Percentiles rank a stretch among this genome's conserved stretches.
These are phyloP conservation scores for Claviceps digitariae DNA, from an alignment of 2,329 filamentous ascomycete species.

Conservation along the genomic window DNA sequence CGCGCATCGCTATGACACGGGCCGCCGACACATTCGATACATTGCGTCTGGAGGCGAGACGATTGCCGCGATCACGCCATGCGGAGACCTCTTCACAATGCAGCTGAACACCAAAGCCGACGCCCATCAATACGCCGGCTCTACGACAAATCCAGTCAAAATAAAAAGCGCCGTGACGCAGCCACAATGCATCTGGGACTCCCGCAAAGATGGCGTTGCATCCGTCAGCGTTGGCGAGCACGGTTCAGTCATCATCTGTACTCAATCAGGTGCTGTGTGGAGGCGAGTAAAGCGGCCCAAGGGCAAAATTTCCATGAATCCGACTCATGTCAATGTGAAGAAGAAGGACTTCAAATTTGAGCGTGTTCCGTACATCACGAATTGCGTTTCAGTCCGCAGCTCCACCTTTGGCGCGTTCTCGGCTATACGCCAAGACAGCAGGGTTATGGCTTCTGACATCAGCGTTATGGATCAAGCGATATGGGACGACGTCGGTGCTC, in stretches of 20 bases:
- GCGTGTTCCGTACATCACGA: conserved; percentile 74
- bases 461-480: conserved; percentile 51
- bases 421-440: conserved; percentile 70
- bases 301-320: conserved; percentile 50
- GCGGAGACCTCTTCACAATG: conserved; percentile 80
- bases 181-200: conserved; percentile 77
- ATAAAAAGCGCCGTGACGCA: conserved; percentile 69
- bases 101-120: conserved; percentile 58
- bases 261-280: conserved; percentile 87
- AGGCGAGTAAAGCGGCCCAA: conserved; percentile 71
- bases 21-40: conserved; percentile 55
- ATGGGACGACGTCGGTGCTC: conserved; percentile 57
- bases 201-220: conserved; percentile 71
- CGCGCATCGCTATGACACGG: conserved; percentile 39
- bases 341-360: conserved; percentile 93
- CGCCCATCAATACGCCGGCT: conserved; percentile 44
- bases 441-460: conserved; percentile 63
- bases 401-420: conserved; percentile 86
- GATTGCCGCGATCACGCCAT: conserved; percentile 72
- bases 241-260: conserved; percentile 88
- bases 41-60: conserved; percentile 81
- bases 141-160: conserved; percentile 85
- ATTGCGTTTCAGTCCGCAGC: conserved; percentile 70
- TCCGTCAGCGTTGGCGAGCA: conserved; percentile 86
- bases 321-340: conserved; percentile 39